Percentiles rank a stretch among this genome's conserved stretches.
Evolutionary conservation across 345 rosid species (phyloP).

Genomic region (Lepidium sativum): DNA sequence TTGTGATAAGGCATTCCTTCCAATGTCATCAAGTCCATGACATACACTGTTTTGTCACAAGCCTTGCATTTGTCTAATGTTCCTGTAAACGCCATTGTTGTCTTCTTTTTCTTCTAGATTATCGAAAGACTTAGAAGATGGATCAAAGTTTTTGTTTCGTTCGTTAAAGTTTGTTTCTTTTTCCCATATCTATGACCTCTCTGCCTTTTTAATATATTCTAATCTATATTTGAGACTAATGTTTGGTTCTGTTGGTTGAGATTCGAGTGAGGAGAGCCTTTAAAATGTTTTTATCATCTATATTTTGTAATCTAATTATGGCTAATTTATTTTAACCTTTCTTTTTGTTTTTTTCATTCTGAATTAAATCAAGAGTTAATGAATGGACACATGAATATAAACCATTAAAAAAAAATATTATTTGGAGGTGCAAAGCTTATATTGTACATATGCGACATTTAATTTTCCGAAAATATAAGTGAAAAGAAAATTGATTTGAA

Average conservation of each 20-base stretch:
- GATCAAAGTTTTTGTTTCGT: neutral
- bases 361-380: neutral
- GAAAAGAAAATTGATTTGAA: no score
- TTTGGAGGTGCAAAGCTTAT: neutral
- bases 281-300: neutral
- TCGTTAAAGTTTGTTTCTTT: neutral
- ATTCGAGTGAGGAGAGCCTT: slow-evolving; percentile 25
- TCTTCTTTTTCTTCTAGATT: neutral
- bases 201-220: slow-evolving; percentile 6
- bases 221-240: neutral
- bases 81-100: slow-evolving; percentile 70
- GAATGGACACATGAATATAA: neutral
- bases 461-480: no score
- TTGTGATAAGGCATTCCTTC: slow-evolving; percentile 93
- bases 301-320: slow-evolving; percentile 13
- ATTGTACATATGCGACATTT: no score
- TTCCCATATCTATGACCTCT: neutral
- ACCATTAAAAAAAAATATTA: neutral
- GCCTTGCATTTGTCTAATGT: slow-evolving; percentile 90
- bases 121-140: neutral
- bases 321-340: neutral
- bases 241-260: slow-evolving; percentile 21
- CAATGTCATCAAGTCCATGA: slow-evolving; percentile 69
- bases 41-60: slow-evolving; percentile 85
- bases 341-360: neutral